Evolutionary conservation across 345 rosid genomes (phyloP).

Genomic region (Pugionium dolabratum): DNA sequence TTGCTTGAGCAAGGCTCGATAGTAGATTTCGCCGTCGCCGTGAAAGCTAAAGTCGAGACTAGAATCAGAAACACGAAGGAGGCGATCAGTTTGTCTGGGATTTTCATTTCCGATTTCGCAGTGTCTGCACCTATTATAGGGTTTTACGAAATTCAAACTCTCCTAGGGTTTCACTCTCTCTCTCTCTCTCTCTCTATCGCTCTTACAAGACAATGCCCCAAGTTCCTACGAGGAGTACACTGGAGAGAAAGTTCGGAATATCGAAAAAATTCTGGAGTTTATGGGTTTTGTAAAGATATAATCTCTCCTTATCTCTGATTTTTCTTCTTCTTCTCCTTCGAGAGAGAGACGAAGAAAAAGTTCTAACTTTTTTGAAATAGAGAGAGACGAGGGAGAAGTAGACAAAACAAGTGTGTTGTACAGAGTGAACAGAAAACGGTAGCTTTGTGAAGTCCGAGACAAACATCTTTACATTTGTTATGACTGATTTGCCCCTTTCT

Average conservation of each 20-base stretch:
- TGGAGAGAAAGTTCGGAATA: not conserved
- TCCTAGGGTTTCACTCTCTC: not conserved
- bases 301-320: constrained; percentile 18
- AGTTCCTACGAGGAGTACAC: not conserved
- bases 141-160: constrained; percentile 18
- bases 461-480: not conserved
- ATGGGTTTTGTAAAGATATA: not conserved
- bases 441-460: constrained; percentile 39
- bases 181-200: not conserved
- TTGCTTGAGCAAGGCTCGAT: constrained; percentile 96
- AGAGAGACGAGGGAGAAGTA: constrained; percentile 33
- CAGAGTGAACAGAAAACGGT: constrained; percentile 42
- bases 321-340: constrained; percentile 13
- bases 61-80: constrained; percentile 34
- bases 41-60: constrained; percentile 33
- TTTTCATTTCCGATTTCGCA: constrained; percentile 42
- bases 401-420: constrained; percentile 44
- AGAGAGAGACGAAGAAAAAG: constrained; percentile 25
- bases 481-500: constrained; percentile 34
- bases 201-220: constrained; percentile 1
- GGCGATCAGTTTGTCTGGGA: constrained; percentile 31
- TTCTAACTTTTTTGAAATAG: constrained; percentile 25
- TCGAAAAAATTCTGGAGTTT: not conserved
- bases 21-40: constrained; percentile 66
- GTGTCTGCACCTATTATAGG: constrained; percentile 10